Evolutionary conservation across 495 filamentous ascomycete species (phyloP).

Genomic region (Poronia punctata): DNA sequence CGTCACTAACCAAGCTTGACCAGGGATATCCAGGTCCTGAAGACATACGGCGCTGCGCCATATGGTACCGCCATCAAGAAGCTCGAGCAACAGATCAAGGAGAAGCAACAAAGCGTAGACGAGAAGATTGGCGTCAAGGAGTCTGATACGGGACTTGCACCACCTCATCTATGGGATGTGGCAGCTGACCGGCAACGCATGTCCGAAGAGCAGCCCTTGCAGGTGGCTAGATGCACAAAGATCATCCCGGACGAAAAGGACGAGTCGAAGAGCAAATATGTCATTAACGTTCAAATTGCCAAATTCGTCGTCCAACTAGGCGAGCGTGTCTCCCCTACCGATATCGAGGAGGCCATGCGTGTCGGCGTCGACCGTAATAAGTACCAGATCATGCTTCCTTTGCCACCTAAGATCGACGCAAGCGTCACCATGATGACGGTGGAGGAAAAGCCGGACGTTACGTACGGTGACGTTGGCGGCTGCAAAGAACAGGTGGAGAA

Average conservation of each 20-base stretch:
- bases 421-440: constrained; percentile 99
- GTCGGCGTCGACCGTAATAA: constrained; percentile 98
- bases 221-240: constrained; percentile 97
- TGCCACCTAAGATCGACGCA: constrained; percentile 98
- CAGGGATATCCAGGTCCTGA: constrained; percentile 97
- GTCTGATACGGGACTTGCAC: constrained; percentile 96
- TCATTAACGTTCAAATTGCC: constrained; percentile 99
- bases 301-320: constrained; percentile 99
- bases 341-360: constrained; percentile 99
- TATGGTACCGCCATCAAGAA: constrained; percentile 89
- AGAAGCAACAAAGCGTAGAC: constrained; percentile 90
- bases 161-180: constrained; percentile 98
- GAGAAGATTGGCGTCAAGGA: constrained; percentile 93
- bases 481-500: constrained; percentile 99
- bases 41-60: constrained; percentile 96
- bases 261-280: constrained; percentile 97
- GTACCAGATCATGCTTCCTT: constrained; percentile 93
- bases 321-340: constrained; percentile 92
- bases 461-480: constrained; percentile 96
- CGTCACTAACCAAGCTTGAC: constrained; percentile 26
- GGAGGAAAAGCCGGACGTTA: constrained; percentile 98
- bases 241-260: constrained; percentile 98
- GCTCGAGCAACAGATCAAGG: constrained; percentile 97
- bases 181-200: constrained; percentile 96
- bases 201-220: constrained; percentile 94